Percentiles rank a stretch among this genome's conserved stretches.
These are phyloP conservation scores for Aphanomyces euteiches DNA, from an alignment of 352 stramenopile species.

Conservation along the genomic window DNA sequence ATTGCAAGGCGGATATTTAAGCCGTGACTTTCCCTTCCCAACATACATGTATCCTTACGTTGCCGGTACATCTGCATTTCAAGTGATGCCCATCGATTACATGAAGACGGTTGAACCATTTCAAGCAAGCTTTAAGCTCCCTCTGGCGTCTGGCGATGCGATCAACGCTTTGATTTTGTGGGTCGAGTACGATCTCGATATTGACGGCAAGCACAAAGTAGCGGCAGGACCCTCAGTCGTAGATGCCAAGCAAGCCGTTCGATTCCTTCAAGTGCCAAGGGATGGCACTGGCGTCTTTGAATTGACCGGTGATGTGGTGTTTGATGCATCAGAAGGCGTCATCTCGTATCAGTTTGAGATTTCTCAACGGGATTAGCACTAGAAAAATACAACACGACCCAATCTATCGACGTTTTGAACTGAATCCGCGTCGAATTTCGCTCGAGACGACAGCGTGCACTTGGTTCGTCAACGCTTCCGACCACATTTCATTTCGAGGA, in stretches of 20 bases:
- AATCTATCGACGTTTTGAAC: too few relatives aligned
- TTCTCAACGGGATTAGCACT: too few relatives aligned
- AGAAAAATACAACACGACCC: too few relatives aligned
- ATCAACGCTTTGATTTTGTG: constrained; percentile 70
- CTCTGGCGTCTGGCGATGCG: constrained; percentile 13
- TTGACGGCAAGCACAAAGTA: constrained; percentile 42
- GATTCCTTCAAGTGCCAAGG: constrained; percentile 45
- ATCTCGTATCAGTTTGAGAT: constrained; percentile 16
- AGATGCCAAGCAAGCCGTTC: constrained; percentile 73
- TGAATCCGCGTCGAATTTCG: not conserved
- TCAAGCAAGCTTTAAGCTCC: constrained; percentile 34
- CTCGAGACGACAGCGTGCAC: constrained; percentile 31
- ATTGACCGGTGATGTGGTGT: not conserved
- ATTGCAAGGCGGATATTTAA: constrained; percentile 66
- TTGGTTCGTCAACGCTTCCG: constrained; percentile 48
- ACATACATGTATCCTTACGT: constrained; percentile 76
- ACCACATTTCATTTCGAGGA: constrained; percentile 49
- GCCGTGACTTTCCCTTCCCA: constrained; percentile 74
- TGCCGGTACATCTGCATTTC: constrained; percentile 39
- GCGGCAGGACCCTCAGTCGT: constrained; percentile 51
- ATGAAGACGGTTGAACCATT: constrained; percentile 38
- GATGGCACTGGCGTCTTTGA: not conserved
- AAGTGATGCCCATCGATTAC: constrained; percentile 52
- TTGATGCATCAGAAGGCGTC: constrained; percentile 17
- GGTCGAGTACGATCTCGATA: constrained; percentile 63